Base-by-base conservation (phyloP, 345 rosid genomes). In the Odontarrhena argentea region DNA sequence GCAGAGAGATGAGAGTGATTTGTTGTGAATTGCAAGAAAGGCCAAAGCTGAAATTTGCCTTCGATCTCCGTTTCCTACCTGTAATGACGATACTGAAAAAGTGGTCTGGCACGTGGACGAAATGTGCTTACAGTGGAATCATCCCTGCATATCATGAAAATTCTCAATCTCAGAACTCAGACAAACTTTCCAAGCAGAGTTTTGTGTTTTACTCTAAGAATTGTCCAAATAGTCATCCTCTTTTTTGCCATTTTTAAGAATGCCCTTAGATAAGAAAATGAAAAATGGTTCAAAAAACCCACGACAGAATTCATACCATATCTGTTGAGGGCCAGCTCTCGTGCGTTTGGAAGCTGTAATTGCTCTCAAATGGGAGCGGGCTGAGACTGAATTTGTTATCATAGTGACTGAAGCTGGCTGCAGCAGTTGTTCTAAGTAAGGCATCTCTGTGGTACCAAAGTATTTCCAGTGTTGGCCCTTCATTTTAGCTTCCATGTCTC, bases 61-160 rank as follows among this genome's bases (percentile, higher is more conserved):
- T 18, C 22, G 22, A 18, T 18, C 46, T 45, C 51, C 43, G 32
- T 48, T 69, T 54, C 68, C 55, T 76, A 90, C 99, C 99, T 91
- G 81, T 95, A 95, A 59, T 87, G 91, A 70, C 97, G 97, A 69
- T 95, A 95, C 65, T 91, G 99, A 87, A 95, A 95, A 55, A 95
- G 97, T 15, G 68, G 90, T 32, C 89, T 81, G 73, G 96, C 93
- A 71, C 94, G 97, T 53, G 96, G 97, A 48, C 96, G 96, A 51
- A 91, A 95, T 67, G 96, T 95, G 78, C 84, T 85, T 45, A 78
- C 82, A 52, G 97, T 84, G 80, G 96, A 79, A 72, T 95, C 90
- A 65, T 89, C 96, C 99, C 99, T 95, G 85, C 76, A 79, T 68
- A 73, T 26, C 50, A 66, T 49, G 63, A 60, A 74, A 77, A 55